phyloP scores from a whole-genome alignment of 2,329 filamentous ascomycete species.

The Xylogone sp. region DNA sequence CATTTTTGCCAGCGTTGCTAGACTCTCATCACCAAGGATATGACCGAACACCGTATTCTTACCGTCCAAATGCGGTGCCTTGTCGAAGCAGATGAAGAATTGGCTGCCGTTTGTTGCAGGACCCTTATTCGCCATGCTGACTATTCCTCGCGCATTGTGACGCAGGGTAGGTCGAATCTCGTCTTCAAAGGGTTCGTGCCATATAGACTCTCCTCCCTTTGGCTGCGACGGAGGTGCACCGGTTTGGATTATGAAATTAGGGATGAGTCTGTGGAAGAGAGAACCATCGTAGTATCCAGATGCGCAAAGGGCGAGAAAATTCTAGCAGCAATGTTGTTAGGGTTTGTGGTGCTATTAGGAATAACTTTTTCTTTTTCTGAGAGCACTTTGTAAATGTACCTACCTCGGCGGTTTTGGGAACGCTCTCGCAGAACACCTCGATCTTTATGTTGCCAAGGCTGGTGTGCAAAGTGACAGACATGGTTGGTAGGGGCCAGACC shows the following conservation, averaged over 20 bases:
- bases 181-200: constrained; percentile 71
- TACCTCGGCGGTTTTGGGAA: constrained; percentile 87
- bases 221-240: constrained; percentile 61
- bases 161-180: constrained; percentile 70
- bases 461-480: constrained; percentile 78
- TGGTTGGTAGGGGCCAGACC: constrained; percentile 30
- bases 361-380: too few relatives aligned
- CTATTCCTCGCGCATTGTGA: constrained; percentile 64
- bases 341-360: constrained; percentile 5
- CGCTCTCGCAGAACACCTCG: constrained; percentile 92
- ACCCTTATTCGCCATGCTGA: constrained; percentile 78
- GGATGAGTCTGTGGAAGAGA: constrained; percentile 77
- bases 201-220: constrained; percentile 71
- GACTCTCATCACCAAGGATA: constrained; percentile 61
- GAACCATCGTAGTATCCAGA: constrained; percentile 72
- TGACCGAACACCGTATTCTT: constrained; percentile 82
- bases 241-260: constrained; percentile 76
- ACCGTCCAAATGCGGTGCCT: constrained; percentile 76
- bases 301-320: constrained; percentile 83
- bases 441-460: constrained; percentile 88
- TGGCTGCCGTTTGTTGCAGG: constrained; percentile 72
- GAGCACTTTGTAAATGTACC: constrained; percentile 18
- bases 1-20: constrained; percentile 65
- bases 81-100: constrained; percentile 77
- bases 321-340: constrained; percentile 43